Percentiles rank a stretch among this genome's conserved stretches.
These are phyloP conservation scores for Shiraia sp. DNA, from an alignment of 2,329 filamentous ascomycete species.

Conservation along the genomic window DNA sequence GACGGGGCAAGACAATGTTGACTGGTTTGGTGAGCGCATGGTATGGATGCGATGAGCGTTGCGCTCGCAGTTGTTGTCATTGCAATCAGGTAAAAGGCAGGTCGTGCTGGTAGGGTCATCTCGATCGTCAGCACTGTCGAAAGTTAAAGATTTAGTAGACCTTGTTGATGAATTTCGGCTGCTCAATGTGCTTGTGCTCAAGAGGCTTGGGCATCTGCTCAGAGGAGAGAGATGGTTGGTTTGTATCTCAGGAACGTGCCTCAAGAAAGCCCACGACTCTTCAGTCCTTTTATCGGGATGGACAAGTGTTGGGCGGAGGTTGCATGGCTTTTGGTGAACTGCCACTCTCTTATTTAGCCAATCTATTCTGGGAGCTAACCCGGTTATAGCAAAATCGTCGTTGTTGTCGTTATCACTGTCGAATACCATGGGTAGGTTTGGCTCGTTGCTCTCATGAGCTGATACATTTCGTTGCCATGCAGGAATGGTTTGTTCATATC, in stretches of 20 bases:
- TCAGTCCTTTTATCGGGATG: slow-evolving; percentile 5
- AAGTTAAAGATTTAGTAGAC: slow-evolving; percentile 19
- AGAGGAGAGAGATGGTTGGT: slow-evolving; percentile 1
- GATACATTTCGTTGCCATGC: too few relatives aligned
- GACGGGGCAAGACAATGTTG: slow-evolving; percentile 83
- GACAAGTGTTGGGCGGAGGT: slow-evolving; percentile 3
- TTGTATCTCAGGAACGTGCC: slow-evolving; percentile 6
- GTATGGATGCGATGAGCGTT: slow-evolving; percentile 26
- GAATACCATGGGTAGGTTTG: neutral
- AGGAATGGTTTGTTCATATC: too few relatives aligned
- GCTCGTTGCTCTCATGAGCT: neutral
- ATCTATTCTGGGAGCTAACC: neutral
- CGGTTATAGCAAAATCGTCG: neutral
- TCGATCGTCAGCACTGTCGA: slow-evolving; percentile 60
- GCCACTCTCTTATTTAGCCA: neutral
- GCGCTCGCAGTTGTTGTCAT: slow-evolving; percentile 14
- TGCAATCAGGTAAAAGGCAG: neutral
- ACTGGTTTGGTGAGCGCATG: slow-evolving; percentile 51
- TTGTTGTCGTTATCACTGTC: neutral
- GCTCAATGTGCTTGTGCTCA: slow-evolving; percentile 21
- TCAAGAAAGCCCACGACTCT: slow-evolving; percentile 5
- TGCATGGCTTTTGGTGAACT: neutral
- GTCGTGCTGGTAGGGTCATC: neutral
- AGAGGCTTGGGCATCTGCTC: slow-evolving; percentile 20
- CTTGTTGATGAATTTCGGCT: slow-evolving; percentile 28